These are phyloP conservation scores for Neofusicoccum ribis DNA, from an alignment of 2,329 filamentous ascomycete genomes.

Conservation along the genomic window DNA sequence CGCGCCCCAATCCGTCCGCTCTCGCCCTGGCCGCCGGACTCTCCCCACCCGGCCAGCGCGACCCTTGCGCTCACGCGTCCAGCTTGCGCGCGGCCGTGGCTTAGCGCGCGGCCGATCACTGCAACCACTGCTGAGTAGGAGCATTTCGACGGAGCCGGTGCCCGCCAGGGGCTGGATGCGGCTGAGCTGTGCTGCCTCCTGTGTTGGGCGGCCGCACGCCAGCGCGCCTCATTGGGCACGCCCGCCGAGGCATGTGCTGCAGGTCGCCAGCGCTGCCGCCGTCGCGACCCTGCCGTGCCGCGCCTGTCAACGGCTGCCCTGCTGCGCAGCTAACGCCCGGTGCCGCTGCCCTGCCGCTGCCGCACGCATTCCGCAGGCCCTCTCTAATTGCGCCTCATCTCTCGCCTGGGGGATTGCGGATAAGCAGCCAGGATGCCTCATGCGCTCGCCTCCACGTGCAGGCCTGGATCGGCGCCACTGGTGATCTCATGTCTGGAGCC, in stretches of 20 bases:
- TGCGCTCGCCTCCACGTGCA: neutral
- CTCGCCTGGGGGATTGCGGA: neutral
- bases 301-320: neutral
- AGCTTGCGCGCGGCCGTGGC: neutral
- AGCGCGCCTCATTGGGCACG: neutral
- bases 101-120: neutral
- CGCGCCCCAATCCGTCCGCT: neutral
- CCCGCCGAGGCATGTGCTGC: neutral
- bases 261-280: neutral
- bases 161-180: neutral
- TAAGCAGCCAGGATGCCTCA: neutral
- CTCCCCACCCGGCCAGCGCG: neutral
- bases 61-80: neutral
- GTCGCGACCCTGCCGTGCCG: neutral
- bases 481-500: neutral
- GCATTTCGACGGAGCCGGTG: neutral
- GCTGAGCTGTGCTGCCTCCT: slow-evolving; percentile 1
- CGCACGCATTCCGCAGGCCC: neutral
- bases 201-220: neutral
- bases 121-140: neutral
- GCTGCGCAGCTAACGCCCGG: neutral
- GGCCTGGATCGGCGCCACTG: slow-evolving; percentile 7
- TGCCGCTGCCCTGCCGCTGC: neutral
- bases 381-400: neutral
- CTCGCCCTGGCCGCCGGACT: neutral